Conservation (phyloP, 805 yeast genomes). For the Wickerhamomyces ciferrii region DNA sequence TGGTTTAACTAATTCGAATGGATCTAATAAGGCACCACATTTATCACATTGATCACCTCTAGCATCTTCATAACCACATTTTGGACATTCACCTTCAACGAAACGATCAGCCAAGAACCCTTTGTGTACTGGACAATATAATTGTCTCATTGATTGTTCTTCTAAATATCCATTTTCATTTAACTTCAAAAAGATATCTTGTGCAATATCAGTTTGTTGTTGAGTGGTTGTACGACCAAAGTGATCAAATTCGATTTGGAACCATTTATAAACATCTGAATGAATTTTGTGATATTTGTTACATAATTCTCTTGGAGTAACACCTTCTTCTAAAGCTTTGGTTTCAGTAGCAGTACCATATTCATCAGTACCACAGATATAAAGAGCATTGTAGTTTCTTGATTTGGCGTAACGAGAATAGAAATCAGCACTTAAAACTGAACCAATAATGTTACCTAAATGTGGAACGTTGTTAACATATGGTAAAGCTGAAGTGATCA, state of each 20-base stretch:
- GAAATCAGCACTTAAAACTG: slow-evolving; percentile 91
- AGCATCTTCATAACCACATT: slow-evolving; percentile 92
- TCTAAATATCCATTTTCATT: slow-evolving; percentile 75
- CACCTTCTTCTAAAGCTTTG: slow-evolving; percentile 90
- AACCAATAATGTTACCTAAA: slow-evolving; percentile 94
- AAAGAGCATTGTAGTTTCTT: slow-evolving; percentile 83
- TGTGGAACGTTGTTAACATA: slow-evolving; percentile 98
- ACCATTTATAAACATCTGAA: slow-evolving; percentile 92
- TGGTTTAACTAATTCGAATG: slow-evolving; percentile 90
- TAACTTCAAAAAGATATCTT: slow-evolving; percentile 79
- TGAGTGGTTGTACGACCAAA: slow-evolving; percentile 96
- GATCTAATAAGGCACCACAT: slow-evolving; percentile 86
- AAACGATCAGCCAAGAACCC: slow-evolving; percentile 94
- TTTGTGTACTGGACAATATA: slow-evolving; percentile 85
- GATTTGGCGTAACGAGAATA: slow-evolving; percentile 86
- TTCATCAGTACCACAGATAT: slow-evolving; percentile 96
- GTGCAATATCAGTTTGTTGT: slow-evolving; percentile 91
- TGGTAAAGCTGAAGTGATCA: slow-evolving; percentile 95
- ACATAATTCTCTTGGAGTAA: slow-evolving; percentile 85
- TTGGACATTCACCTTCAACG: slow-evolving; percentile 97
- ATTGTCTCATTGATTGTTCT: slow-evolving; percentile 83
- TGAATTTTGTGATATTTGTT: slow-evolving; percentile 87
- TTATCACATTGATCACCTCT: slow-evolving; percentile 99
- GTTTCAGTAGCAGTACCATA: slow-evolving; percentile 99
- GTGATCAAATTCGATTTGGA: slow-evolving; percentile 87